A percentile compares a stretch with the other conserved stretches of the same genome.
Evolutionary conservation across 1,284 basidiomycete species (phyloP).

Genomic region (Kalmanozyma brasiliensis): DNA sequence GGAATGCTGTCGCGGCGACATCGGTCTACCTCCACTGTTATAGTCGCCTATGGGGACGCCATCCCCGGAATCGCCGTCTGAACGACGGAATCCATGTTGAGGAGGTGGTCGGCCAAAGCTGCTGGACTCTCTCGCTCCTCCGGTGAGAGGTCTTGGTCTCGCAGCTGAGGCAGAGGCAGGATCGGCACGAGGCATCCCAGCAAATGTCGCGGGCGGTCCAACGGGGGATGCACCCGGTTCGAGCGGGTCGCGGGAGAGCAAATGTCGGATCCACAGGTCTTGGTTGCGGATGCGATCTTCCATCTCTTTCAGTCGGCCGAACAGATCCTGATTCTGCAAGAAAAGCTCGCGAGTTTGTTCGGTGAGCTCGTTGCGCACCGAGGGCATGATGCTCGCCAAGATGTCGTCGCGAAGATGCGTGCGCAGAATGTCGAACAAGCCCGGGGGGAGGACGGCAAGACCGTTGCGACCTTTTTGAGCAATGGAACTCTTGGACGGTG

Average conservation of each 20-base stretch:
- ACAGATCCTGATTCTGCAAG: constrained; percentile 47
- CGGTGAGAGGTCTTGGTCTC: constrained; percentile 6
- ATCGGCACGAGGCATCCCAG: constrained; percentile 16
- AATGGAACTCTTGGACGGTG: constrained; percentile 26
- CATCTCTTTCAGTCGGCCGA: constrained; percentile 42
- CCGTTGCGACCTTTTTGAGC: constrained; percentile 48
- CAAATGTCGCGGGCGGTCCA: constrained; percentile 13
- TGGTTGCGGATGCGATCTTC: constrained; percentile 47
- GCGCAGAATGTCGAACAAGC: constrained; percentile 47
- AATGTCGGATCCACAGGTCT: constrained; percentile 42
- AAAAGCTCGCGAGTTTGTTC: constrained; percentile 50
- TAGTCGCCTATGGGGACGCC: constrained; percentile 8
- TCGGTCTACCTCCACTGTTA: constrained; percentile 14
- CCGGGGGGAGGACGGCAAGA: constrained; percentile 46
- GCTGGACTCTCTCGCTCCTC: constrained; percentile 10
- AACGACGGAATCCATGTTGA: constrained; percentile 11
- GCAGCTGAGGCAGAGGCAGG: neutral
- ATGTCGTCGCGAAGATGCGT: constrained; percentile 47
- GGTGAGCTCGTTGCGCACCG: constrained; percentile 43
- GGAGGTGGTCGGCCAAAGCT: constrained; percentile 7
- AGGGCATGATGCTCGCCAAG: constrained; percentile 44
- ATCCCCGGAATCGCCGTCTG: constrained; percentile 11
- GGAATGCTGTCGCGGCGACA: constrained; percentile 24
- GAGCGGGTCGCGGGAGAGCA: constrained; percentile 31
- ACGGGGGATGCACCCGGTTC: constrained; percentile 22